Conservation (phyloP, 495 filamentous ascomycete genomes). For the Xylaria cubensis region DNA sequence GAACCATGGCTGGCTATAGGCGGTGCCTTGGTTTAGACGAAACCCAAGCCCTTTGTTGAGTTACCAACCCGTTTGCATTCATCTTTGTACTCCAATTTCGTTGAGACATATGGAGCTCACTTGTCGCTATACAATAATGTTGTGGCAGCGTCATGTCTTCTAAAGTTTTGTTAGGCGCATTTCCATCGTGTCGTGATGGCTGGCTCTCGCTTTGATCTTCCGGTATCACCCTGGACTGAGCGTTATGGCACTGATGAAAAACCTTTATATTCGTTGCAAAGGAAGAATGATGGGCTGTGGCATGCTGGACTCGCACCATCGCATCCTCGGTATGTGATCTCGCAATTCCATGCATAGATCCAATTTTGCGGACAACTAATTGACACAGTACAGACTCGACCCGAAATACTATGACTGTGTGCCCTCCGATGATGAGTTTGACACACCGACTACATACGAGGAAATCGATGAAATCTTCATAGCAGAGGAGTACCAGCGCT, state of each 20-base stretch:
- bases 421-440: neutral
- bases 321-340: neutral
- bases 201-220: neutral
- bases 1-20: neutral
- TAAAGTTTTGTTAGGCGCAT: neutral
- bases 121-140: neutral
- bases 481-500: neutral
- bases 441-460: neutral
- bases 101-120: neutral
- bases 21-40: neutral
- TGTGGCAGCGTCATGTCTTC: neutral
- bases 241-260: neutral
- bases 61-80: neutral
- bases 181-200: neutral
- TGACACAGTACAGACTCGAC: neutral
- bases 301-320: neutral
- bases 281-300: neutral
- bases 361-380: neutral
- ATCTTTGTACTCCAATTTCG: neutral
- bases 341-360: neutral
- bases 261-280: neutral
- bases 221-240: constrained; percentile 1
- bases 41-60: neutral
- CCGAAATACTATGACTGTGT: neutral
- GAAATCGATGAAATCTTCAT: neutral